Evolutionary conservation across 2,329 filamentous ascomycete species (phyloP), one percentile per base, ranked within the genome.

Genomic region (Alternaria arbusti): DNA sequence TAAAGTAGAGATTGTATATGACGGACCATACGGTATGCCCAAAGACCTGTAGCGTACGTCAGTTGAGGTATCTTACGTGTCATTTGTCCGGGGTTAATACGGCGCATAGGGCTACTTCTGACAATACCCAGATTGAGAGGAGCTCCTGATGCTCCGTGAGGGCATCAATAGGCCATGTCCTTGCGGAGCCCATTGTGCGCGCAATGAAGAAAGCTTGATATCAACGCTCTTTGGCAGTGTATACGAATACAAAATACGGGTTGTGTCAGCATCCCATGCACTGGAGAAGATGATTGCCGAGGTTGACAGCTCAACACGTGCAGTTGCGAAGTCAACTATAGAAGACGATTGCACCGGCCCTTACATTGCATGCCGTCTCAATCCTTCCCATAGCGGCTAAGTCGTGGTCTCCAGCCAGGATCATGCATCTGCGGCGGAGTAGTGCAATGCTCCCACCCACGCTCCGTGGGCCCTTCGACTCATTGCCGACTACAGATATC

Each of bases 1-100:
- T 59, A 25, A 52, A 17, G 47, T 52, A 59, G 13, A 52, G 12
- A 30, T 59, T 59, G 56, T 59, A 52, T 32, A 59, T 9, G 1
- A 30, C 12, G 25, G 56, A 36, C 9, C 23, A 59, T 25, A 59
- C 1, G 3, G 12, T 45, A 25, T 59, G 47, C 22, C 23, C 56
- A 4, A 59, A n/a, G 7, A 25, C 47, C 47, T 59, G 3, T 8
- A 10, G n/a, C n/a, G 23, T 10, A 30, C 12, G 8, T 58, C n/a
- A 58, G 56, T 51, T 0, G 10, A 58, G 12, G 25, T 17, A 15
- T 22, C 9, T 3, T 44, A 5, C 11, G 4, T 43, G 22, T 11
- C 40, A 28, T 45, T 28, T 11, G 1, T 25, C 40, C 22, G 40
- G 32, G 12, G n/a, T 3, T 30, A 45, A 51, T 58, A 58, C 46